Evolutionary conservation across 2,329 filamentous ascomycete genomes (phyloP).

Genomic region (Zymoseptoria brevis): DNA sequence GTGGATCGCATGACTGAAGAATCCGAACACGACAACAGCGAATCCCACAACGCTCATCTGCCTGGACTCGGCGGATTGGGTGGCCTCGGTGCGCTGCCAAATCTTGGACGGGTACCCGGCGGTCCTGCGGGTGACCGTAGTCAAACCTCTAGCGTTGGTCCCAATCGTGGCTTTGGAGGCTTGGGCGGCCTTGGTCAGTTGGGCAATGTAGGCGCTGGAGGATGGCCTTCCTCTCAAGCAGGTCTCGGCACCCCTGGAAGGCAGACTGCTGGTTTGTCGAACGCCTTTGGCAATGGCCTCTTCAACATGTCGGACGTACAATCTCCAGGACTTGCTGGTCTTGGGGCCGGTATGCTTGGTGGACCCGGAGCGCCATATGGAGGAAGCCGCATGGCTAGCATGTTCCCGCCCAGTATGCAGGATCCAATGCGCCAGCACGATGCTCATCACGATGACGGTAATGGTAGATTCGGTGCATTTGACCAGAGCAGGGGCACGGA

Average conservation of each 20-base stretch:
- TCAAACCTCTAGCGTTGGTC: conserved; percentile 81
- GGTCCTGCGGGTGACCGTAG: conserved; percentile 76
- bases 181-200: conserved; percentile 45
- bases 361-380: conserved; percentile 46
- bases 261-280: conserved; percentile 45
- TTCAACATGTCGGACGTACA: conserved; percentile 72
- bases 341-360: conserved; percentile 56
- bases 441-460: conserved; percentile 44
- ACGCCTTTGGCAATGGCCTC: conserved; percentile 46
- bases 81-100: conserved; percentile 25
- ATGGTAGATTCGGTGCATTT: conserved; percentile 19
- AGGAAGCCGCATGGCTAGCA: conserved; percentile 48
- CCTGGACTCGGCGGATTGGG: conserved; percentile 28
- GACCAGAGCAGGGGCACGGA: conserved; percentile 42
- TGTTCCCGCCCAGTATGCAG: conserved; percentile 86
- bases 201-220: conserved; percentile 46
- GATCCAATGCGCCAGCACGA: conserved; percentile 64
- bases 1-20: conserved; percentile 47
- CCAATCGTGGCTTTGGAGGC: conserved; percentile 59
- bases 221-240: conserved; percentile 56
- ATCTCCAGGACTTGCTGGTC: conserved; percentile 60
- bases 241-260: conserved; percentile 66
- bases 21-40: conserved; percentile 21
- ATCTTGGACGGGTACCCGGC: conserved; percentile 32
- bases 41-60: conserved; percentile 22